Base-by-base conservation (phyloP, 306 rosid genomes). In the Lablab purpureus region DNA sequence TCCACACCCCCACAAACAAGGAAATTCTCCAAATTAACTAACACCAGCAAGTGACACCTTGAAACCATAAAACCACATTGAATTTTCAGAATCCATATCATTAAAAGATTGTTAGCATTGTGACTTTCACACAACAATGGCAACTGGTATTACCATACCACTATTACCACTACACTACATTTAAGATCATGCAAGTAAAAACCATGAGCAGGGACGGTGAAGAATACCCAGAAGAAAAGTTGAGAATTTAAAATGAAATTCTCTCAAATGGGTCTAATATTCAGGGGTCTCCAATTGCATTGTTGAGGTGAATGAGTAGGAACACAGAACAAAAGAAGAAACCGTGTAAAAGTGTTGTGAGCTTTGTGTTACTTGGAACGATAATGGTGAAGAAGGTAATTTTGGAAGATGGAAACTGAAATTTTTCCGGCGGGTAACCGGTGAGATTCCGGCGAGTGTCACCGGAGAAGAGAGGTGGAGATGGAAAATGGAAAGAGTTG, bases 41-140 rank as follows among this genome's bases (percentile, higher is more conserved):
- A 58, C 69, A 79, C 8, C 27, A 56, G n/a, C 17, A 66, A 19
- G 3, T 37, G 41, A 58, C 56, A 40, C 82, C 84, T 22, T 77
- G 85, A 80, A 88, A 82, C 50, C 49, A 72, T 55, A 40, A 75
- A 82, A 66, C 17, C 77, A 52, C 58, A 76, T 68, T 73, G 55
- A 73, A 66, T 78, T 84, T 52, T 80, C 59, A 50, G 59, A 71
- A 81, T 58, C 58, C 10, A 28, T 10, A 37, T 25, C 58, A 67
- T 36, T 43, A 23, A 73, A 36, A 56, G 14, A 76, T 78, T 64
- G 68, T 19, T 40, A 19, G 41, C 73, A 59, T 50, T 82, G 74
- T 56, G 28, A 71, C 72, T 59, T 75, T 79, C 62, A 49, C 76
- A 27, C 36, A 19, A 41, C 27, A 72, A n/a, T 4, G 67, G 69